Conservation (phyloP, 1,284 basidiomycete genomes). For the Rhodotorula sp. region DNA sequence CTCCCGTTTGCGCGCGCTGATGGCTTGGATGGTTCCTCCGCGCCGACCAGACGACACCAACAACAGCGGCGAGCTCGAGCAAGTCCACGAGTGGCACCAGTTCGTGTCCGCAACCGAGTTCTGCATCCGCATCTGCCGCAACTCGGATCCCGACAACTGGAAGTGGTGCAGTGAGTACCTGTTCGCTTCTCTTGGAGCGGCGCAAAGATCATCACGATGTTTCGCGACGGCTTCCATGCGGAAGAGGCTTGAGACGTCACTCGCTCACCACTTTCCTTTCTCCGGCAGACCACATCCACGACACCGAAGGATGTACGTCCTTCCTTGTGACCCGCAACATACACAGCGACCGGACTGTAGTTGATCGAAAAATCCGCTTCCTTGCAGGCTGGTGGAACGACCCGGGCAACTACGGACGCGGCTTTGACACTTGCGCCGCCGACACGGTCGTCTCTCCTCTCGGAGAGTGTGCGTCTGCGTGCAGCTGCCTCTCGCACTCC, state of each 20-base stretch:
- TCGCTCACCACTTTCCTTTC: neutral
- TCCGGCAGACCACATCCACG: conserved; percentile 7
- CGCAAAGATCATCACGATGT: conserved; percentile 47
- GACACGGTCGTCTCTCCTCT: conserved; percentile 58
- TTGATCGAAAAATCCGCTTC: neutral
- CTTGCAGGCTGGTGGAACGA: conserved; percentile 46
- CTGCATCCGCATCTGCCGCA: conserved; percentile 42
- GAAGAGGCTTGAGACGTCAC: no score
- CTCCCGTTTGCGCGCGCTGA: no score
- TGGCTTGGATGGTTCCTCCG: no score
- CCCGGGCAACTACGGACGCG: conserved; percentile 58
- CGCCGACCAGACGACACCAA: no score
- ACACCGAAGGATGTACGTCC: conserved; percentile 53
- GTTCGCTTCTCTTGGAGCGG: no score
- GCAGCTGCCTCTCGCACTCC: neutral
- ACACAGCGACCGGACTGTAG: neutral
- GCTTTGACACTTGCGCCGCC: conserved; percentile 57
- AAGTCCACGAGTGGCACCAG: conserved; percentile 45
- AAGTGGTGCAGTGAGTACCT: conserved; percentile 20
- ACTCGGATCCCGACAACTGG: conserved; percentile 21
- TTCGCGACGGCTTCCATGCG: neutral
- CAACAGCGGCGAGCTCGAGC: conserved; percentile 34
- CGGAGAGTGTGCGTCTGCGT: conserved; percentile 53
- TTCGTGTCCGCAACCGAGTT: conserved; percentile 37
- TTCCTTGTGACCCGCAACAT: no score